These are phyloP conservation scores for Megacollybia marginata DNA, from an alignment of 768 basidiomycete genomes.

Conservation along the genomic window DNA sequence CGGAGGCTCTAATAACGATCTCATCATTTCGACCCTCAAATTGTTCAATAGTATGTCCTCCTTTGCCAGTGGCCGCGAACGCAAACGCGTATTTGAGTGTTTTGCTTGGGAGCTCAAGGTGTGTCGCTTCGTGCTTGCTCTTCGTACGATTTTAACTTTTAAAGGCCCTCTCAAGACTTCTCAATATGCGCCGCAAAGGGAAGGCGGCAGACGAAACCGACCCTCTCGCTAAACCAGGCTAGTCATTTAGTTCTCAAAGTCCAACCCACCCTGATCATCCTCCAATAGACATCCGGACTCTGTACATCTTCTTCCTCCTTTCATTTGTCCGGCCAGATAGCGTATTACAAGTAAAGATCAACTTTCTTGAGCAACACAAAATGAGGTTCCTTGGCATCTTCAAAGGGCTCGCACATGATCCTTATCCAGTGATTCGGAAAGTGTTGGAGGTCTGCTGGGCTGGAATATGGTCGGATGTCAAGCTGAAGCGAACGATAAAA, in stretches of 20 bases:
- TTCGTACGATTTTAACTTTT: background rate
- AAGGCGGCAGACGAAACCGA: slow-evolving; percentile 31
- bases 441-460: slow-evolving; percentile 73
- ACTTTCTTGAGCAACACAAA: slow-evolving; percentile 65
- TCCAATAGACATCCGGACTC: slow-evolving; percentile 66
- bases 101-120: slow-evolving; percentile 82
- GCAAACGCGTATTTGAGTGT: slow-evolving; percentile 51
- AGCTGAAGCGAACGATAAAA: slow-evolving; percentile 65
- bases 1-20: slow-evolving; percentile 53
- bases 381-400: slow-evolving; percentile 63
- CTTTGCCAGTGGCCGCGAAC: slow-evolving; percentile 62
- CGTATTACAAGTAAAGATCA: slow-evolving; percentile 44
- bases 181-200: slow-evolving; percentile 62
- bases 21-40: slow-evolving; percentile 59
- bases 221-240: slow-evolving; percentile 52
- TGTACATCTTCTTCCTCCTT: slow-evolving; percentile 65
- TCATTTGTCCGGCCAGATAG: slow-evolving; percentile 55
- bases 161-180: slow-evolving; percentile 58
- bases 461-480: slow-evolving; percentile 68
- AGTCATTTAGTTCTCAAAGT: slow-evolving; percentile 5
- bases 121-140: slow-evolving; percentile 1
- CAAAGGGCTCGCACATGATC: slow-evolving; percentile 63
- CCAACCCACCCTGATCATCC: background rate
- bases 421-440: slow-evolving; percentile 49
- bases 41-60: slow-evolving; percentile 52